A percentile compares a stretch with the other conserved stretches of the same genome.
phyloP scores from a whole-genome alignment of 176 grass and related monocot genomes.

The Bolboschoenus planiculmis region DNA sequence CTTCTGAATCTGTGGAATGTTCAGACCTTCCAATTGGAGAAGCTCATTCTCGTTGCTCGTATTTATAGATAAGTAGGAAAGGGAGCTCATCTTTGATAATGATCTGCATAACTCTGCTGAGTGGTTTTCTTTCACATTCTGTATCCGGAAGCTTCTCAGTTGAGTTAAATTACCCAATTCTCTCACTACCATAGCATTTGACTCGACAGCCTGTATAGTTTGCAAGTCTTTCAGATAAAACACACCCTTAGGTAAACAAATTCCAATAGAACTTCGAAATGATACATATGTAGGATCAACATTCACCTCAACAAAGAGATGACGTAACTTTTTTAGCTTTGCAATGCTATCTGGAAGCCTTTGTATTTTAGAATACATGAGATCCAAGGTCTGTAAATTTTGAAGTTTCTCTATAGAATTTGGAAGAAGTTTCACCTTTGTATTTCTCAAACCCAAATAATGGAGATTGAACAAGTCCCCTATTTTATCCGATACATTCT shows the following conservation, averaged over 20 bases:
- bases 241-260: constrained; percentile 24
- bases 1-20: constrained; percentile 26
- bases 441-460: constrained; percentile 23
- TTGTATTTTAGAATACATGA: constrained; percentile 6
- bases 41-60: constrained; percentile 28
- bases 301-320: constrained; percentile 3
- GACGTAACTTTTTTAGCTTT: constrained; percentile 18
- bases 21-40: constrained; percentile 36
- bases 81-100: constrained; percentile 33
- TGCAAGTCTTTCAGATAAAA: constrained; percentile 36
- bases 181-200: constrained; percentile 28
- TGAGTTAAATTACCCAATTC: constrained; percentile 32
- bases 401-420: constrained; percentile 24
- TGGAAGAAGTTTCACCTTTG: constrained; percentile 31
- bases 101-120: constrained; percentile 32
- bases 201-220: constrained; percentile 14
- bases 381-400: constrained; percentile 28
- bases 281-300: constrained; percentile 11
- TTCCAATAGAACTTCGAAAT: not conserved
- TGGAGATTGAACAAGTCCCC: constrained; percentile 29
- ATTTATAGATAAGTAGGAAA: constrained; percentile 27
- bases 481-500: constrained; percentile 12
- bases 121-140: constrained; percentile 21
- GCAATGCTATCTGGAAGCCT: constrained; percentile 19
- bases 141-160: constrained; percentile 30